These are phyloP conservation scores for Nitzschia sp. DNA, from an alignment of 108 stramenopile species.

Conservation along the genomic window DNA sequence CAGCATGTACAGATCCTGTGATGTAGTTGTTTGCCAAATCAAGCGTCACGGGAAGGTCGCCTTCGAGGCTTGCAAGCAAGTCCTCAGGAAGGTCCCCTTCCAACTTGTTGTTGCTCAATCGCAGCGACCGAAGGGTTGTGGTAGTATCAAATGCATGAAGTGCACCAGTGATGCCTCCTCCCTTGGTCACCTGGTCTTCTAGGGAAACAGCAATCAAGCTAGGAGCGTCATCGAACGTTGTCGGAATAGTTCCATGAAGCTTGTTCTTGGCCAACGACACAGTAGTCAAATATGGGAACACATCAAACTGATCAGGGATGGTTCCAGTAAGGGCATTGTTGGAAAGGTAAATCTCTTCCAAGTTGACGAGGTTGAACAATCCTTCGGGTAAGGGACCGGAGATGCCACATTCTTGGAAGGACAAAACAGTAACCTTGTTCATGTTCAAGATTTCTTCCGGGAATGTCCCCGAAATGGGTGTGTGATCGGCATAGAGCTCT, in stretches of 20 bases:
- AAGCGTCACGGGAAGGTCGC: conserved; percentile 21
- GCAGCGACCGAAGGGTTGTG: conserved; percentile 10
- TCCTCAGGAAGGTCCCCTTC: conserved; percentile 23
- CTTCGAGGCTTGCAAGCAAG: conserved; percentile 25
- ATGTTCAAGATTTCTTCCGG: conserved; percentile 22
- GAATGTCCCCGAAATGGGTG: conserved; percentile 22
- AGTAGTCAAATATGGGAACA: conserved; percentile 22
- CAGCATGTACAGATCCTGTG: conserved; percentile 39
- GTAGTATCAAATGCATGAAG: conserved; percentile 29
- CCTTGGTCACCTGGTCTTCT: conserved; percentile 31
- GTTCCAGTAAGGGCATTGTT: conserved; percentile 32
- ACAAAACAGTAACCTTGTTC: conserved; percentile 12
- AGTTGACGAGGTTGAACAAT: conserved; percentile 29
- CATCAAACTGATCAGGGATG: conserved; percentile 25
- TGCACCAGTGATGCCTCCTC: conserved; percentile 27
- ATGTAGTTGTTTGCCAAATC: conserved; percentile 47
- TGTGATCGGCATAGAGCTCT: conserved; percentile 24
- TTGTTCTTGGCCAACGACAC: conserved; percentile 38
- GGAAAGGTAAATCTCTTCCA: conserved; percentile 30
- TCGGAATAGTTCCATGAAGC: conserved; percentile 43
- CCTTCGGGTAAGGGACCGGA: conserved; percentile 39
- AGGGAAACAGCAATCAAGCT: conserved; percentile 30
- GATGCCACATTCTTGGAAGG: conserved; percentile 27
- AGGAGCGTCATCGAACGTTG: conserved; percentile 36
- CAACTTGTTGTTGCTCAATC: conserved; percentile 25